Percentiles rank a stretch among this genome's conserved stretches.
These are phyloP conservation scores for Colletotrichum noveboracense DNA, from an alignment of 2,329 filamentous ascomycete species.

Conservation along the genomic window DNA sequence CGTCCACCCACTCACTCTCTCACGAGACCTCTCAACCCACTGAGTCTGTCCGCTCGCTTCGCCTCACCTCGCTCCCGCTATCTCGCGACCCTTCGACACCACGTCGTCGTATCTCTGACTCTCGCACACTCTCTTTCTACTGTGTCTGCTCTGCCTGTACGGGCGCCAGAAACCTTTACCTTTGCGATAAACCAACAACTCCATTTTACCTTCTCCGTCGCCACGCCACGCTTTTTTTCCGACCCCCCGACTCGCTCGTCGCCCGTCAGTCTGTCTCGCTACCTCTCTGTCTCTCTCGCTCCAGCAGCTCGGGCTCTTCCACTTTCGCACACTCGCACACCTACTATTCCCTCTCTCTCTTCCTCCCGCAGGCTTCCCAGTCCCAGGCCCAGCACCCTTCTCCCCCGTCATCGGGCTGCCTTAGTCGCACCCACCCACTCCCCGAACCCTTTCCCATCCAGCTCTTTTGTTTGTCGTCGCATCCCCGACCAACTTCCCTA, in stretches of 20 bases:
- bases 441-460: slow-evolving; percentile 7
- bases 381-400: not conserved
- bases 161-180: not conserved
- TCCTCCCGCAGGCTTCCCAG: not conserved
- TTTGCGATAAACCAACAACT: not conserved
- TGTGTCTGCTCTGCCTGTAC: not conserved
- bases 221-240: not conserved
- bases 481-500: slow-evolving; percentile 14
- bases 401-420: slow-evolving; percentile 13
- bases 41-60: slow-evolving; percentile 11
- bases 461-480: slow-evolving; percentile 14
- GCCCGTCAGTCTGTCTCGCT: not conserved
- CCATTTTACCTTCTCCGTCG: slow-evolving; percentile 10
- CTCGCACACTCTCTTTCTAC: not conserved
- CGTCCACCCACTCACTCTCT: not conserved
- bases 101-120: not conserved
- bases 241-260: not conserved
- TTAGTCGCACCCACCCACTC: slow-evolving; percentile 20
- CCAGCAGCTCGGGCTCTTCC: not conserved
- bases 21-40: not conserved
- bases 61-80: slow-evolving; percentile 8
- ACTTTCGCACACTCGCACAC: not conserved
- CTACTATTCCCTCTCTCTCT: not conserved
- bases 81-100: slow-evolving; percentile 6
- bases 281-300: not conserved